A percentile compares a stretch with the other conserved stretches of the same genome.
Evolutionary conservation across 768 basidiomycete species (phyloP).

Genomic region (Psilocybe cubensis): DNA sequence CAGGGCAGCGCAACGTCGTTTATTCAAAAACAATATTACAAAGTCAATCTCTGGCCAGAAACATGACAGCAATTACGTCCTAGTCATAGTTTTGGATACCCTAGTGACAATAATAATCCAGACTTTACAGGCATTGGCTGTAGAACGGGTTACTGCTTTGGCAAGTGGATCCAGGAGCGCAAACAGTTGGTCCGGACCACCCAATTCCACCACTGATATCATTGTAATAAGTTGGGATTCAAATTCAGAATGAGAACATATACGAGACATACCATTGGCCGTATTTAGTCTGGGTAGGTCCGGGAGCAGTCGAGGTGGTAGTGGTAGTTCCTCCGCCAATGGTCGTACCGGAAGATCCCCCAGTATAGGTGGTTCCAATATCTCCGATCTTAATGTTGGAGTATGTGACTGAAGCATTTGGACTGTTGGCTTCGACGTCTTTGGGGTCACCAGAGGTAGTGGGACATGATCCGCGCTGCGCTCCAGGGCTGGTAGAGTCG

Average conservation of each 20-base stretch:
- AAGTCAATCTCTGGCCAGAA: neutral
- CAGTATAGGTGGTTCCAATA: conserved; percentile 19
- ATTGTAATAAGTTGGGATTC: neutral
- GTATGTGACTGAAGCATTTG: conserved; percentile 23
- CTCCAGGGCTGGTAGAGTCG: conserved; percentile 20
- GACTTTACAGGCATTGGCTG: conserved; percentile 6
- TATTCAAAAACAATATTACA: too few species aligned
- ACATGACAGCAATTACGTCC: neutral
- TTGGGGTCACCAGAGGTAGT: conserved; percentile 18
- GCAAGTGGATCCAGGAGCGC: conserved; percentile 8
- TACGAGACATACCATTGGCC: conserved; percentile 1
- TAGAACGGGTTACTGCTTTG: conserved; percentile 1
- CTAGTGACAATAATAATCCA: neutral
- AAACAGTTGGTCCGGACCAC: conserved; percentile 4
- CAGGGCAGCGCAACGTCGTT: too few species aligned
- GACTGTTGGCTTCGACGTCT: conserved; percentile 11
- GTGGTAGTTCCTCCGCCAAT: neutral
- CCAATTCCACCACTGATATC: conserved; percentile 1
- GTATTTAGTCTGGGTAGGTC: neutral
- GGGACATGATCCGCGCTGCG: conserved; percentile 23
- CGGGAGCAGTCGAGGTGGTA: neutral
- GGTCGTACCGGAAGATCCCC: neutral
- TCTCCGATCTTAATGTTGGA: conserved; percentile 27
- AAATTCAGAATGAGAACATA: neutral
- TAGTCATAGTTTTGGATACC: neutral